phyloP scores from a whole-genome alignment of 169 alveolate genomes.

The Eimeria brunetti region DNA sequence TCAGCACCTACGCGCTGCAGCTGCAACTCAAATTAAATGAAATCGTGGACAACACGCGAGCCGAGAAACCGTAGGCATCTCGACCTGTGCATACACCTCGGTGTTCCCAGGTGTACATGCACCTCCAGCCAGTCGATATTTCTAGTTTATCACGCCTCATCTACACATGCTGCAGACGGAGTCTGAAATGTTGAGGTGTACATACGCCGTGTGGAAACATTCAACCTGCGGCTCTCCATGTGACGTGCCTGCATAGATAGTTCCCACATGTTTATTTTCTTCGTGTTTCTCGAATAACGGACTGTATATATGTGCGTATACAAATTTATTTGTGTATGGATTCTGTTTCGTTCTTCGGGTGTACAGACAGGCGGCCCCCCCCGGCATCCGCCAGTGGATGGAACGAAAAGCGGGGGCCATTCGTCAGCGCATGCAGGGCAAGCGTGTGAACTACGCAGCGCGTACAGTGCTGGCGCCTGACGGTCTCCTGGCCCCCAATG shows the following conservation, averaged over 20 bases:
- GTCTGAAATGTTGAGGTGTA: no score
- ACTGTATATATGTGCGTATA: no score
- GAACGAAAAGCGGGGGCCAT: constrained; percentile 98
- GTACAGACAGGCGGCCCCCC: constrained; percentile 58
- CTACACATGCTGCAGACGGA: not conserved
- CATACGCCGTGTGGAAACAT: no score
- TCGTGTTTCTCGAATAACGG: no score
- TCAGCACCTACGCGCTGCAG: constrained; percentile 61
- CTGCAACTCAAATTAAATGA: constrained; percentile 64
- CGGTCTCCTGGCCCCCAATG: constrained; percentile 96
- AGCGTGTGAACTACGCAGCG: constrained; percentile 99
- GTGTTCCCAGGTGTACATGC: not conserved
- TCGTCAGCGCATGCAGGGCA: constrained; percentile 99
- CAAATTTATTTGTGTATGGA: no score
- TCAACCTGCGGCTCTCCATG: no score
- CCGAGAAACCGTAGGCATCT: constrained; percentile 67
- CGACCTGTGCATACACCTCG: not conserved
- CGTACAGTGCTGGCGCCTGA: constrained; percentile 99
- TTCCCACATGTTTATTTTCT: no score
- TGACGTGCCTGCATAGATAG: no score
- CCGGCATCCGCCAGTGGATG: constrained; percentile 96
- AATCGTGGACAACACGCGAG: constrained; percentile 59
- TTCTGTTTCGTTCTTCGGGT: not conserved
- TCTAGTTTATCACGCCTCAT: no score
- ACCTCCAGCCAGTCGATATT: not conserved